A percentile compares a stretch with the other conserved stretches of the same genome.
Conservation (phyloP, 1,284 basidiomycete species). For the Microbotryum scabiosae region DNA sequence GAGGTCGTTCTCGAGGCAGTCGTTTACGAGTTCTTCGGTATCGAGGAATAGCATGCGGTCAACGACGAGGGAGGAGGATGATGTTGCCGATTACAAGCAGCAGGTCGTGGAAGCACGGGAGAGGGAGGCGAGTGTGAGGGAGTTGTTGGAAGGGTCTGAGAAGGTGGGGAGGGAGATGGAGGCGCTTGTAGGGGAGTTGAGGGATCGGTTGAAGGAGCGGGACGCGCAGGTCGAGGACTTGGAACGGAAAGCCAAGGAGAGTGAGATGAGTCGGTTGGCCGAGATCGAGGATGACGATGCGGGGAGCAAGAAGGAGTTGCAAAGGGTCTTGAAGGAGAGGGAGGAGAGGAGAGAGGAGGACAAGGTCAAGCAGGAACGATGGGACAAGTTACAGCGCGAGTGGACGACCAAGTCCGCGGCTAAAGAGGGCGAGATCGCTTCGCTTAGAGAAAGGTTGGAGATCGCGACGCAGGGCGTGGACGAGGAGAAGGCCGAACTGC, state of each 20-base stretch:
- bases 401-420: constrained; percentile 29
- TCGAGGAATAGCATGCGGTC: constrained; percentile 10
- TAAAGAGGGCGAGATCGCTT: constrained; percentile 33
- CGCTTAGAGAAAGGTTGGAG: constrained; percentile 29
- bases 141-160: constrained; percentile 38
- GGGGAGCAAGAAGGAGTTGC: constrained; percentile 10
- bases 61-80: background rate
- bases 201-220: constrained; percentile 4
- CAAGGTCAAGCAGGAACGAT: constrained; percentile 6
- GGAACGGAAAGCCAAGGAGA: constrained; percentile 2
- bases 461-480: constrained; percentile 34
- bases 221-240: background rate
- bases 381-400: constrained; percentile 24
- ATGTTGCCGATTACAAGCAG: constrained; percentile 45
- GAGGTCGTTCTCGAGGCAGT: constrained; percentile 18
- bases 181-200: constrained; percentile 8
- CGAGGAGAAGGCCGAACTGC: constrained; percentile 39
- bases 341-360: background rate
- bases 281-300: constrained; percentile 16
- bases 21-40: constrained; percentile 17
- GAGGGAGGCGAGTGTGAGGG: constrained; percentile 29
- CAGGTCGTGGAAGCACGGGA: constrained; percentile 50
- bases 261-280: constrained; percentile 2
- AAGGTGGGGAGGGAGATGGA: constrained; percentile 39
- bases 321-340: constrained; percentile 8